Percentiles rank a stretch among this genome's conserved stretches.
These are phyloP conservation scores for Pseudognaphalium luteoalbum DNA, from an alignment of 129 eudicot species.

Conservation along the genomic window DNA sequence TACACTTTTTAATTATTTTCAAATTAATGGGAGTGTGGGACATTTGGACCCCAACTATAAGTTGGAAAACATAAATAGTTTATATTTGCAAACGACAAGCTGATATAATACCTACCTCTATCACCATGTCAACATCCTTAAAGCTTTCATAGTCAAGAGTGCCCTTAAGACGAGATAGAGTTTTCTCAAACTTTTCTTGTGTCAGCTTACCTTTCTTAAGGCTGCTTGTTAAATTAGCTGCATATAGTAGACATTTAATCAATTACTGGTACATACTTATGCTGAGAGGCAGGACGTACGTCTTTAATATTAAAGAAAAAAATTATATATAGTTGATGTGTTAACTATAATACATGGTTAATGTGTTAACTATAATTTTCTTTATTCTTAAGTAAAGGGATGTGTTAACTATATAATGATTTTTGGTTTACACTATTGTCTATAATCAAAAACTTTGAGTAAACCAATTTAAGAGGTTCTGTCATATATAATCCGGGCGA, in stretches of 20 bases:
- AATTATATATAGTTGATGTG: not conserved
- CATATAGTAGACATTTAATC: not conserved
- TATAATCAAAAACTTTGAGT: not conserved
- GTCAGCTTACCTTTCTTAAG: conserved; percentile 90
- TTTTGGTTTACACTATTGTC: too few relatives aligned
- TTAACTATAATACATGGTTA: too few relatives aligned
- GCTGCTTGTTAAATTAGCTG: conserved; percentile 89
- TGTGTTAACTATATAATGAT: not conserved
- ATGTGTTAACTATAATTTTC: not conserved
- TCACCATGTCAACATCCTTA: conserved; percentile 92
- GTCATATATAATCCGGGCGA: not conserved
- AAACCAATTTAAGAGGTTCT: not conserved
- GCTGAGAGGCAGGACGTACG: not conserved
- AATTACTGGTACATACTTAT: not conserved
- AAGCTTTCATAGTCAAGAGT: conserved; percentile 80
- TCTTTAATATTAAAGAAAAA: not conserved
- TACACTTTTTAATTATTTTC: not conserved
- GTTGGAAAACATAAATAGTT: not conserved
- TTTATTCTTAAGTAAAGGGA: not conserved
- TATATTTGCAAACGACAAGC: too few relatives aligned
- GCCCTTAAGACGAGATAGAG: conserved; percentile 72
- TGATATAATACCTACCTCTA: conserved; percentile 81
- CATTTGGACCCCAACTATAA: not conserved
- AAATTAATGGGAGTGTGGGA: not conserved
- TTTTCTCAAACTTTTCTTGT: conserved; percentile 73